These are phyloP conservation scores for Sclerotinia borealis DNA, from an alignment of 2,329 filamentous ascomycete species.

Conservation along the genomic window DNA sequence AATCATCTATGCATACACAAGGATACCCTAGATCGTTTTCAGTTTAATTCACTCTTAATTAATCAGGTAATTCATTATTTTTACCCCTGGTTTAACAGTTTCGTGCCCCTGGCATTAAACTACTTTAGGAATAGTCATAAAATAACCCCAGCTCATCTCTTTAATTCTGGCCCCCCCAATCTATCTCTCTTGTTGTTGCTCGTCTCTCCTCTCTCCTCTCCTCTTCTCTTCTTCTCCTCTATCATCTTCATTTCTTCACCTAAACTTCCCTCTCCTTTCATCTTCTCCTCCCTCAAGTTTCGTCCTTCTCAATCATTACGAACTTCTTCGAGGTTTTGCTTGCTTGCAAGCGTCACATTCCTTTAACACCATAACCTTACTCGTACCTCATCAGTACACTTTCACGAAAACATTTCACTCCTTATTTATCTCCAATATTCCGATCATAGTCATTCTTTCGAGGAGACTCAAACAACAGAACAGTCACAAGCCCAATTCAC, in stretches of 20 bases:
- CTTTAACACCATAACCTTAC: slow-evolving; percentile 32
- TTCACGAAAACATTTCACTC: slow-evolving; percentile 38
- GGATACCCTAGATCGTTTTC: neutral
- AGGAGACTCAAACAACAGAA: neutral
- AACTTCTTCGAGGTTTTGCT: slow-evolving; percentile 32
- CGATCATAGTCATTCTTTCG: slow-evolving; percentile 34
- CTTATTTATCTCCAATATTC: slow-evolving; percentile 19
- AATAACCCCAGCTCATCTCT: neutral
- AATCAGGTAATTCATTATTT: neutral
- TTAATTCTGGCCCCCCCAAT: slow-evolving; percentile 10
- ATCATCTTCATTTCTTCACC: slow-evolving; percentile 27
- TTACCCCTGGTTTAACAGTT: neutral
- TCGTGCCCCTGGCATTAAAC: slow-evolving; percentile 9
- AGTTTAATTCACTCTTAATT: neutral
- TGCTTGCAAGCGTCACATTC: slow-evolving; percentile 55
- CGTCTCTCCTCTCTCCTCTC: slow-evolving; percentile 14
- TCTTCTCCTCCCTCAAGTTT: slow-evolving; percentile 28
- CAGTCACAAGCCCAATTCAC: neutral
- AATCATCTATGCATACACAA: neutral
- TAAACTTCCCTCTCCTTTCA: slow-evolving; percentile 18
- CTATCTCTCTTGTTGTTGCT: slow-evolving; percentile 10
- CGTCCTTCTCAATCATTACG: slow-evolving; percentile 27
- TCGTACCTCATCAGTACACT: no score
- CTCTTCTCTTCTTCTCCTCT: slow-evolving; percentile 27
- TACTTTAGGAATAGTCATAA: neutral